These are phyloP conservation scores for Acanthamoeba royreba DNA, from an alignment of 208 protist species.

Conservation along the genomic window DNA sequence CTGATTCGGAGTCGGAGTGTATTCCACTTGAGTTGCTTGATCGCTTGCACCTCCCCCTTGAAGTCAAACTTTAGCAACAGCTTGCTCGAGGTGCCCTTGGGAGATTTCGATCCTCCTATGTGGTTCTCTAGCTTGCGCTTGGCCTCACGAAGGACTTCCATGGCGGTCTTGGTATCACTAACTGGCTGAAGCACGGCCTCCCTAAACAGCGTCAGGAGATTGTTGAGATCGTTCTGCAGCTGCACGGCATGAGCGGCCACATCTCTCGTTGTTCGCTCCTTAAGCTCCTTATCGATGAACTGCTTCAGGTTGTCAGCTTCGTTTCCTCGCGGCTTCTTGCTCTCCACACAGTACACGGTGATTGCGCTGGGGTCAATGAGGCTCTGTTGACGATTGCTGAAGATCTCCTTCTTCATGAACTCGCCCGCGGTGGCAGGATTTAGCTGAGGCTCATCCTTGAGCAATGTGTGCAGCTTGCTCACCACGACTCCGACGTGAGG, in stretches of 20 bases:
- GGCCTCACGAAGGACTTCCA: neutral
- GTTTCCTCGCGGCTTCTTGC: neutral
- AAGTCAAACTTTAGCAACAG: neutral
- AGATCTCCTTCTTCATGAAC: too few species aligned
- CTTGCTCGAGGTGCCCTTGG: neutral
- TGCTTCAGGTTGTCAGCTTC: neutral
- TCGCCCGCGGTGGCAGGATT: too few species aligned
- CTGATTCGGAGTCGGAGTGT: neutral
- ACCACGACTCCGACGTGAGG: neutral
- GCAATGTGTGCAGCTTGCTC: neutral
- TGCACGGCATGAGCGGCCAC: neutral
- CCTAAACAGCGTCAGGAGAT: neutral
- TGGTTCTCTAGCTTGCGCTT: neutral
- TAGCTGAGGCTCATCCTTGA: neutral
- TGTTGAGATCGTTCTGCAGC: slow-evolving; percentile 8
- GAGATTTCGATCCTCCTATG: neutral
- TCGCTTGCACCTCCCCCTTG: neutral
- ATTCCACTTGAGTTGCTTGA: neutral
- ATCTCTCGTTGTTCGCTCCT: neutral
- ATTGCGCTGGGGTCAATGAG: neutral
- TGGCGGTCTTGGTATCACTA: neutral
- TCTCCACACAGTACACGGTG: neutral
- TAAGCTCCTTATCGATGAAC: neutral
- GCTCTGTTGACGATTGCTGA: neutral
- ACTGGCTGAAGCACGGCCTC: neutral